A percentile compares a stretch with the other conserved stretches of the same genome.
Conservation (phyloP, 768 basidiomycete genomes). For the Tulasnella sp. region DNA sequence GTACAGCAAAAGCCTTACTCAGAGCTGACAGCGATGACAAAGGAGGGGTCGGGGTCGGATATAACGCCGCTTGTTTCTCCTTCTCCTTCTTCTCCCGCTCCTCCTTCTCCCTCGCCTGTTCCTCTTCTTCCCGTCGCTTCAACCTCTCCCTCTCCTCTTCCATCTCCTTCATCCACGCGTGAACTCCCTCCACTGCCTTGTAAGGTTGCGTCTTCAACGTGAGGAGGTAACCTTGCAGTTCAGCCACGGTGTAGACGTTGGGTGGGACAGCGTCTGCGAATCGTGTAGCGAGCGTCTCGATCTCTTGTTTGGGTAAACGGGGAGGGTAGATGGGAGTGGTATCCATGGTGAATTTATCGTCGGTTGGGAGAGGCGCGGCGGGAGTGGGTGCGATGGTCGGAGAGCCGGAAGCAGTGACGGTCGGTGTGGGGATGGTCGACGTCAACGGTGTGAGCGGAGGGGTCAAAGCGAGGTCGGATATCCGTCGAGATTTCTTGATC, state of each 20-base stretch:
- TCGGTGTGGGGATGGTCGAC: neutral
- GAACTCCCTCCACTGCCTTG: constrained; percentile 22
- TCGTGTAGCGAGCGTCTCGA: constrained; percentile 27
- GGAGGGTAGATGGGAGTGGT: constrained; percentile 10
- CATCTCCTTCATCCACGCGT: constrained; percentile 36
- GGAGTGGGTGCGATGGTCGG: neutral
- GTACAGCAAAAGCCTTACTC: too few relatives aligned
- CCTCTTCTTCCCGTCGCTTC: constrained; percentile 26
- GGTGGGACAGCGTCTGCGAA: constrained; percentile 38
- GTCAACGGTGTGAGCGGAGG: constrained; percentile 3
- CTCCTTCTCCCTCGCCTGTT: constrained; percentile 24
- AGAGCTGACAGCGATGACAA: neutral
- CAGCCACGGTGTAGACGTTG: constrained; percentile 44
- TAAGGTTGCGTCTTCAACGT: constrained; percentile 25
- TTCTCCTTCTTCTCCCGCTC: constrained; percentile 24
- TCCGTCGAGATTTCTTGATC: constrained; percentile 1
- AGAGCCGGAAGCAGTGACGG: neutral
- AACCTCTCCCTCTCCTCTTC: constrained; percentile 28
- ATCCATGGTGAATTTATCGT: constrained; percentile 5
- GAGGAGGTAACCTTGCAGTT: constrained; percentile 51
- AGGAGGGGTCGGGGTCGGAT: neutral
- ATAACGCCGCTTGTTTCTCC: constrained; percentile 16
- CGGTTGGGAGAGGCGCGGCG: neutral
- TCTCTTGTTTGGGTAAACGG: neutral
- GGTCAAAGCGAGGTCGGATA: constrained; percentile 1